phyloP scores from a whole-genome alignment of 2,329 filamentous ascomycete genomes.

The Conoideocrella luteorostrata region DNA sequence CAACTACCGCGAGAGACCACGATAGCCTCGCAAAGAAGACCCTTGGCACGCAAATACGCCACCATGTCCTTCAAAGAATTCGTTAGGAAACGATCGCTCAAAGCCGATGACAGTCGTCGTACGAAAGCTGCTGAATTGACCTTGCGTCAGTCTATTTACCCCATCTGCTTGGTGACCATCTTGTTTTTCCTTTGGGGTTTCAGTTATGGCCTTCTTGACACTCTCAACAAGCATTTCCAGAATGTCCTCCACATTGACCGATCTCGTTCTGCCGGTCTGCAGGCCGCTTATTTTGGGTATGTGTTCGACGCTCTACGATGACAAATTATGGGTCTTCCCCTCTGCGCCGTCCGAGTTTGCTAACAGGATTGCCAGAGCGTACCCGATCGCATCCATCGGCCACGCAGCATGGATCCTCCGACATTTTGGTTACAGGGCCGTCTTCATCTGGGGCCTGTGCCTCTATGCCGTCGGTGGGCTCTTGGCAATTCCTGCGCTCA shows the following conservation, averaged over 20 bases:
- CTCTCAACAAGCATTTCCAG: conserved; percentile 46
- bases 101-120: conserved; percentile 32
- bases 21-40: not conserved
- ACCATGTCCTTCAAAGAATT: conserved; percentile 38
- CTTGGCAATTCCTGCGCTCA: conserved; percentile 49
- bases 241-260: conserved; percentile 36
- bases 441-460: conserved; percentile 61
- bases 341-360: conserved; percentile 19
- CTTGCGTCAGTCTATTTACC: conserved; percentile 59
- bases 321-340: not conserved
- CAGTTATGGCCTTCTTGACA: conserved; percentile 39
- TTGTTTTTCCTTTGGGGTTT: conserved; percentile 44
- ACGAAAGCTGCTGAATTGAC: conserved; percentile 51
- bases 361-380: conserved; percentile 40
- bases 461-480: conserved; percentile 60
- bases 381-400: conserved; percentile 64
- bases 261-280: conserved; percentile 39
- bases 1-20: not conserved
- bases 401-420: conserved; percentile 58
- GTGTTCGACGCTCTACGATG: conserved; percentile 16
- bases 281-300: conserved; percentile 51
- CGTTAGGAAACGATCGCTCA: conserved; percentile 38
- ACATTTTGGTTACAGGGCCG: conserved; percentile 58
- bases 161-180: conserved; percentile 49
- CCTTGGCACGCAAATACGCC: not conserved